phyloP scores from a whole-genome alignment of 2,329 filamentous ascomycete genomes.

The Ploettnerulaceae sp. region DNA sequence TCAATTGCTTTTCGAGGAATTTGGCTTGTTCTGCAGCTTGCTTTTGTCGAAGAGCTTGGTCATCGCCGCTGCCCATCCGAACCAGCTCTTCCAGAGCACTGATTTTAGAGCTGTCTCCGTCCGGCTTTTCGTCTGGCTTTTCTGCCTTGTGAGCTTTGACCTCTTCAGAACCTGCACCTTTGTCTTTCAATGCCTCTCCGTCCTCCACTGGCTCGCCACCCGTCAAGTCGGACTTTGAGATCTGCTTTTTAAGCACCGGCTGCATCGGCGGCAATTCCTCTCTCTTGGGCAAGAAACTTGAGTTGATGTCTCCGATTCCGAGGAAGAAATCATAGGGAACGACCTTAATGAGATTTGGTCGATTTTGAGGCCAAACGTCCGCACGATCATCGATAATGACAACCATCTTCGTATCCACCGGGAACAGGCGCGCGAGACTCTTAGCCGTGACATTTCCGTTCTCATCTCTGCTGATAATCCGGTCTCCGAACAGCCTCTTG shows the following conservation, averaged over 20 bases:
- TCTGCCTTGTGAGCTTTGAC: conserved; percentile 39
- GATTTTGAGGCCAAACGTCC: conserved; percentile 91
- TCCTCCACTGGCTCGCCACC: conserved; percentile 5
- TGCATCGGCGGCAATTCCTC: conserved; percentile 42
- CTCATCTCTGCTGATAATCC: conserved; percentile 94
- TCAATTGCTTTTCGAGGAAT: conserved; percentile 80
- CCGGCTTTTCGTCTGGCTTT: conserved; percentile 8
- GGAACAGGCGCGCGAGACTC: conserved; percentile 84
- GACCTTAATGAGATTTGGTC: conserved; percentile 89
- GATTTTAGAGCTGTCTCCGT: conserved; percentile 18
- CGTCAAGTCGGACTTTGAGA: conserved; percentile 10
- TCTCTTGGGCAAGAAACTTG: conserved; percentile 86
- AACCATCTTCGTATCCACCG: conserved; percentile 97
- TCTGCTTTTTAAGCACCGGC: conserved; percentile 24
- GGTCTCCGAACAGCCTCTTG: conserved; percentile 83
- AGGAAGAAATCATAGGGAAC: conserved; percentile 96
- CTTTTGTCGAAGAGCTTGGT: conserved; percentile 62
- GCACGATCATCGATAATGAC: conserved; percentile 97
- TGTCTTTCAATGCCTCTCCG: neutral
- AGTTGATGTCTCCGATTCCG: conserved; percentile 97
- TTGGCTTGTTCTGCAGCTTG: conserved; percentile 85
- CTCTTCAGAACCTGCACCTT: conserved; percentile 1
- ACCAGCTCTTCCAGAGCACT: conserved; percentile 66
- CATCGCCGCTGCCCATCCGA: conserved; percentile 68
- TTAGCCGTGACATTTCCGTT: conserved; percentile 91